Evolutionary conservation across 2,329 filamentous ascomycete genomes (phyloP), one percentile per base, ranked within the genome.

Genomic region (Sporothrix variecibatus): DNA sequence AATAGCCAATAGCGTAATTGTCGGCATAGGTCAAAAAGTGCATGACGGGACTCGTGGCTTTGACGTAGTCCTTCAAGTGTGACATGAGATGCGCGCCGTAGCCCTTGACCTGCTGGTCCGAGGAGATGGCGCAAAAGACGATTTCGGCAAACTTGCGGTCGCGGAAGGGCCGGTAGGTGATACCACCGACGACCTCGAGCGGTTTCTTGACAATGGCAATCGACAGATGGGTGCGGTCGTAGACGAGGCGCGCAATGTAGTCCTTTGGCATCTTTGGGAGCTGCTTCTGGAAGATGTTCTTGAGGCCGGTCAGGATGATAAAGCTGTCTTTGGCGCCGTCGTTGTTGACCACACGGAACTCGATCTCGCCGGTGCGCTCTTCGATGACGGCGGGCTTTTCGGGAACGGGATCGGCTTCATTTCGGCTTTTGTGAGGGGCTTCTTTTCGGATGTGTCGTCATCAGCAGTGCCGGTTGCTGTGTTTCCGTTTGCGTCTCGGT

Each of bases 221-320:
- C 53, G 94, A 97, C 75, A 98, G 82, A 85, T 99, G 96, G 6
- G 95, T 97, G 71, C 96, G 92, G 83, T 99, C 96, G 84, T 99
- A 99, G 74, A 99, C 96, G 8, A 99, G 90, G 53, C 96, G 93
- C 3, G 96, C 96, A 78, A 99, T 98, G 82, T 99, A 99, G 81
- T 98, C 96, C 83, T 98, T 98, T 17, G 96, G 96, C 96, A 99
- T 99, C 83, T 98, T 98, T 0, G 96, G 96, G 6, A 99, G 87
- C 81, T 99, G 96, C 79, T 98, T 98, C 82, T 99, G 96, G 80
- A 99, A 98, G 77, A 99, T 97, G 81, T 95, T 97, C 82, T 98
- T 99, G 73, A 99, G 86, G 17, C 96, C 96, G 0, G 95, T 98
- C 75, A 99, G 87, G 78, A 99, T 97, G 80, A 98, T 97, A 77